phyloP scores from a whole-genome alignment of 1,284 basidiomycete genomes.

The Boletus smithii region DNA sequence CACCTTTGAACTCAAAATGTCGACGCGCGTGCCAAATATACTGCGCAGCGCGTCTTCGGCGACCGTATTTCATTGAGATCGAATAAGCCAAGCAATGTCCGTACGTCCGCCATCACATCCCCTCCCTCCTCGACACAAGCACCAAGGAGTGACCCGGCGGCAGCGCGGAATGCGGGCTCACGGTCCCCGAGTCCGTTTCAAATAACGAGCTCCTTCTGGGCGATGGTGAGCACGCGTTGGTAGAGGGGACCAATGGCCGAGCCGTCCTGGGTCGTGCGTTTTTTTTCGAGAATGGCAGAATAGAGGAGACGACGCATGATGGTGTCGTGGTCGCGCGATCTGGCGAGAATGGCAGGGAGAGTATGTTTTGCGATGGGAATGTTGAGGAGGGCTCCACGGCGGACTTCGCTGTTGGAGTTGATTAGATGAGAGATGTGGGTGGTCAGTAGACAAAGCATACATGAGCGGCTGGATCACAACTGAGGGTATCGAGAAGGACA shows the following conservation, averaged over 20 bases:
- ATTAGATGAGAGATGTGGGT: conserved; percentile 1
- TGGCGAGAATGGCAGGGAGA: conserved; percentile 68
- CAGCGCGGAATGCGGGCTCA: conserved; percentile 76
- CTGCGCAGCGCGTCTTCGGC: conserved; percentile 67
- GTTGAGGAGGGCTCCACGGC: conserved; percentile 82
- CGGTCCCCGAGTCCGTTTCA: conserved; percentile 71
- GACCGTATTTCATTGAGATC: conserved; percentile 60
- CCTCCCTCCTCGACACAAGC: conserved; percentile 67
- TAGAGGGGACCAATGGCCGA: conserved; percentile 54
- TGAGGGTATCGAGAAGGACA: conserved; percentile 70
- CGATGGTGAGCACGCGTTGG: conserved; percentile 67
- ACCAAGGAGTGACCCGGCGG: conserved; percentile 74
- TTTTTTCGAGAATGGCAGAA: conserved; percentile 52
- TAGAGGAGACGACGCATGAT: conserved; percentile 83
- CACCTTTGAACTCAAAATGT: conserved; percentile 73
- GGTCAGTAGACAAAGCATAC: conserved; percentile 32
- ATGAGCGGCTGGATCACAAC: conserved; percentile 79
- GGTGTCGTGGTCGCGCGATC: conserved; percentile 87
- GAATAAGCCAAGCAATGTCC: conserved; percentile 61
- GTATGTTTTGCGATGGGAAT: conserved; percentile 63
- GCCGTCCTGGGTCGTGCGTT: conserved; percentile 19
- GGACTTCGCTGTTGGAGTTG: conserved; percentile 69
- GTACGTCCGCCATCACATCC: conserved; percentile 46
- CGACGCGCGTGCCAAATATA: conserved; percentile 62
- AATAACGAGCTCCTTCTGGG: conserved; percentile 76